Evolutionary conservation across 306 rosid genomes (phyloP).

Genomic region (Pachyrhizus erosus): DNA sequence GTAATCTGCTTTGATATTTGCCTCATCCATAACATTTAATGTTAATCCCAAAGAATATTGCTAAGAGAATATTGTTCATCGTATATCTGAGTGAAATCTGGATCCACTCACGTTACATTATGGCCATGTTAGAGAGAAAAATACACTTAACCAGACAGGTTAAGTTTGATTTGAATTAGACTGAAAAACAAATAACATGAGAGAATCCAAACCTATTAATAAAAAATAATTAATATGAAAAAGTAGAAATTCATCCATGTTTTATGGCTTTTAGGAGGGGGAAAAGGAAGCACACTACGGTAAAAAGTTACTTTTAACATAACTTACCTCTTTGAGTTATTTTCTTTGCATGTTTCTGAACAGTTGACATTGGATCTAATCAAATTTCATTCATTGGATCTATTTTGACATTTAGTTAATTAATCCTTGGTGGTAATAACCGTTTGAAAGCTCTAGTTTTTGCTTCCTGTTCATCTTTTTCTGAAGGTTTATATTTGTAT

Average conservation of each 20-base stretch:
- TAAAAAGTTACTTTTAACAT: constrained; percentile 5
- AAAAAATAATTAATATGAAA: background rate
- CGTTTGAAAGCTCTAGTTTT: constrained; percentile 24
- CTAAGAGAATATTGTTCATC: constrained; percentile 13
- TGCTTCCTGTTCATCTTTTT: constrained; percentile 14
- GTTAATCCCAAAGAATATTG: background rate
- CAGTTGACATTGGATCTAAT: background rate
- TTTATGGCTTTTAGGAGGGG: background rate
- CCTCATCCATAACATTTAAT: constrained; percentile 2
- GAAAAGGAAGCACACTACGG: background rate
- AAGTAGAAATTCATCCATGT: background rate
- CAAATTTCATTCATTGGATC: constrained; percentile 1
- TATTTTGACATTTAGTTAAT: constrained; percentile 24
- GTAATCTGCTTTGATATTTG: constrained; percentile 34
- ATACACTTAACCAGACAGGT: background rate
- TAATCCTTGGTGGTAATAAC: constrained; percentile 1
- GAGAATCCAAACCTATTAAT: background rate
- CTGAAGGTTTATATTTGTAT: constrained; percentile 26
- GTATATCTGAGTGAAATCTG: background rate
- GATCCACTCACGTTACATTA: constrained; percentile 17
- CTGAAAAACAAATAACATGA: background rate
- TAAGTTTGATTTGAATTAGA: constrained; percentile 25
- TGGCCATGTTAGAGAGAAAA: background rate
- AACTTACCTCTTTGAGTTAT: background rate
- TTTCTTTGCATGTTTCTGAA: background rate